Conservation (phyloP, 2,329 filamentous ascomycete species). For the Teratosphaeria gauchensis region DNA sequence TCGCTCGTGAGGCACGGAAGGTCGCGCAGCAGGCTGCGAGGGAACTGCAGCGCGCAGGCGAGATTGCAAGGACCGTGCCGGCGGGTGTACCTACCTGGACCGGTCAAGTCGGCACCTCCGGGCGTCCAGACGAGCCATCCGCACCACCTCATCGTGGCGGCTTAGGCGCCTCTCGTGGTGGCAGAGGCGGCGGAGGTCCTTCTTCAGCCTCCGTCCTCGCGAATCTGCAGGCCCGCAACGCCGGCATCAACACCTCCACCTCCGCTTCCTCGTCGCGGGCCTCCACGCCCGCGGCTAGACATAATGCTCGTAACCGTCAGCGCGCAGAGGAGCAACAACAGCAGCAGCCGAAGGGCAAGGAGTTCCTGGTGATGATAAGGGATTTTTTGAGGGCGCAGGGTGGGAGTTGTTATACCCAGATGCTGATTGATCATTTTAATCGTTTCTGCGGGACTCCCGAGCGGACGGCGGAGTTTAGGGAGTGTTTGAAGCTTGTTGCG, state of each 20-base stretch:
- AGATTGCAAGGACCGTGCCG: conserved; percentile 62
- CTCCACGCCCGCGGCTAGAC: background rate
- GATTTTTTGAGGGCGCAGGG: conserved; percentile 70
- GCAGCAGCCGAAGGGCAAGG: conserved; percentile 28
- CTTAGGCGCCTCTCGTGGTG: conserved; percentile 17
- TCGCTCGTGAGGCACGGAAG: conserved; percentile 71
- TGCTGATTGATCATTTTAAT: conserved; percentile 85
- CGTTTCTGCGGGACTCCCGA: conserved; percentile 60
- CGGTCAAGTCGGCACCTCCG: conserved; percentile 68
- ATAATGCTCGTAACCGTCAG: background rate
- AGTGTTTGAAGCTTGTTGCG: conserved; percentile 68
- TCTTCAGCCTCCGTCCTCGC: conserved; percentile 34
- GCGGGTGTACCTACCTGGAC: conserved; percentile 92
- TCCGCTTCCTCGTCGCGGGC: conserved; percentile 20
- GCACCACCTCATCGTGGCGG: conserved; percentile 26
- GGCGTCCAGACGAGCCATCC: conserved; percentile 51
- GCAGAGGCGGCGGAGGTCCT: conserved; percentile 30
- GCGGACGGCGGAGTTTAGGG: conserved; percentile 70
- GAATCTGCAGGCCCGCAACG: conserved; percentile 34
- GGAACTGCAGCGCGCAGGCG: conserved; percentile 62
- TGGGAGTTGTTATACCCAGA: conserved; percentile 69
- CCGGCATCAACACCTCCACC: conserved; percentile 15
- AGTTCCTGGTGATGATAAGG: conserved; percentile 51
- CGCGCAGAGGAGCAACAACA: background rate
- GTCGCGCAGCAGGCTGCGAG: conserved; percentile 69